Evolutionary conservation across 805 yeast genomes (phyloP).

Genomic region (Candida namnaoensis): DNA sequence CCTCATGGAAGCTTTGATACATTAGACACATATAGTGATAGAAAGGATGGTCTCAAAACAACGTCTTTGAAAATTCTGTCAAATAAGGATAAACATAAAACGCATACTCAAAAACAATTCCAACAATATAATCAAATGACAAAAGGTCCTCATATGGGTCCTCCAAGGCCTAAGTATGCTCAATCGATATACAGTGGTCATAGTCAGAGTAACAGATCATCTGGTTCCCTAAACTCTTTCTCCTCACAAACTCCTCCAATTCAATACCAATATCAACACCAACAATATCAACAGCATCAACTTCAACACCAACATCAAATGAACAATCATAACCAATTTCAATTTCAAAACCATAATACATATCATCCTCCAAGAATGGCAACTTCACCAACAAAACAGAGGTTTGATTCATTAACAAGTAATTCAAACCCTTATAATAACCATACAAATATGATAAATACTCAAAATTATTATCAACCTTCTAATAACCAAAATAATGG

Average conservation of each 20-base stretch:
- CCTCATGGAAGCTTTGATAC: too few relatives aligned
- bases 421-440: too few relatives aligned
- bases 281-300: not conserved
- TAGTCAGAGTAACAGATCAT: not conserved
- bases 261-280: not conserved
- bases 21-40: not conserved
- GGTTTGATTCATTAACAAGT: not conserved
- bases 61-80: constrained; percentile 16
- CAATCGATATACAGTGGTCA: not conserved
- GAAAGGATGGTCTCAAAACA: constrained; percentile 13
- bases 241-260: not conserved
- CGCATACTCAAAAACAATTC: constrained; percentile 16
- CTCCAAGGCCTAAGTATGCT: not conserved
- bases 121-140: constrained; percentile 14
- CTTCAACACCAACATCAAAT: too few relatives aligned
- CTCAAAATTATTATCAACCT: not conserved
- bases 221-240: not conserved
- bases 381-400: not conserved
- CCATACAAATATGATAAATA: not conserved
- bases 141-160: not conserved
- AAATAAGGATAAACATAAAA: constrained; percentile 14
- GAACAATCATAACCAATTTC: too few relatives aligned
- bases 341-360: too few relatives aligned
- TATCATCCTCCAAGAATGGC: too few relatives aligned
- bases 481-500: not conserved